Base-by-base conservation (phyloP, 805 yeast species). In the Nakazawaea ambrosiae region DNA sequence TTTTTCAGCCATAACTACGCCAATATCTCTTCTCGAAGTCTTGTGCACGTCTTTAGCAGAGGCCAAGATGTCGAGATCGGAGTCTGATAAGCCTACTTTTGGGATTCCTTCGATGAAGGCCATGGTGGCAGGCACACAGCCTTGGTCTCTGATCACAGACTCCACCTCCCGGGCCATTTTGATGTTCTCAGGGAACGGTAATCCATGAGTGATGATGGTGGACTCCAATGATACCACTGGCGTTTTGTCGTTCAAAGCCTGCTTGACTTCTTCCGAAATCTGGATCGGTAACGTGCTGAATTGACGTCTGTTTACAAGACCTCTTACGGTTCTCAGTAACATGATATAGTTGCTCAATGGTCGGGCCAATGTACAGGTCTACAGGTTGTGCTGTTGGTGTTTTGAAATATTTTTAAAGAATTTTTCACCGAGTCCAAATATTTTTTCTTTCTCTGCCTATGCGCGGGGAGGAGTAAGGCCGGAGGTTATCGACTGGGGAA, bases 131-230 rank as follows among this genome's bases (percentile, higher is more conserved):
- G 96, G 96, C 4, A 81, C 59, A 1, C 78, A 88, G 6, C 90
- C 89, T 25, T 66, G 54, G 0, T 54, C 51, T 30, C 94, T 65
- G 14, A 87, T 70, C 6, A 69, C 60, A 4, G 54, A 41, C 55
- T 87, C 95, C 1, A 84, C 94, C 1, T 63, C 56, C 22, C 49
- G 49, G 0, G 96, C 95, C 87, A 87, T 79, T 19, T 66, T 65
- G 9, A 83, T 50, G 50, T 88, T 87, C 17, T 70, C 69, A 0
- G 96, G 96, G 50, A 60, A 82, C 3, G 96, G 95, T 27, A 87
- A 66, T 1, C 96, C 96, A 60, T 87, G 96, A 5, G 95, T 81
- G 46, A 88, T 75, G 49, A 87, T 88, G 6, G 96, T 87, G 17
- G 88, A 78, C 53, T 88, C 96, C 12, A 87, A 62, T 0, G 96